These are phyloP conservation scores for Phymatotrichopsis omnivora DNA, from an alignment of 2,329 filamentous ascomycete species.

Conservation along the genomic window DNA sequence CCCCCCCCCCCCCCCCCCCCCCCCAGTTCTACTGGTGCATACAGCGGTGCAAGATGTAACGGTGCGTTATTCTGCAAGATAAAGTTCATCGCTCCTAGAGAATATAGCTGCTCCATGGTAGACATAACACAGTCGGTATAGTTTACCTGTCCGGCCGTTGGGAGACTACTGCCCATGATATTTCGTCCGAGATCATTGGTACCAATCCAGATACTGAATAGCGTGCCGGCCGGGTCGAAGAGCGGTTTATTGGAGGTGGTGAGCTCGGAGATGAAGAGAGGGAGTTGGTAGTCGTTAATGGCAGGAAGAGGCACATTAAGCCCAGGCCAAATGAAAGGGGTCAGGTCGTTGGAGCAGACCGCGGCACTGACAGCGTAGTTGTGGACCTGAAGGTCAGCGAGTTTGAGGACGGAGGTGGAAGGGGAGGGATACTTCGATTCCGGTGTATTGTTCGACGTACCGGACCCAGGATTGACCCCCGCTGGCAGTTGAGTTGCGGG, in stretches of 20 bases:
- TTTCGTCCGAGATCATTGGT: conserved; percentile 64
- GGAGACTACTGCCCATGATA: conserved; percentile 54
- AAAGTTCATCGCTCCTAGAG: conserved; percentile 57
- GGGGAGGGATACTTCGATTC: conserved; percentile 46
- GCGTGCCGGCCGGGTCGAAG: conserved; percentile 56
- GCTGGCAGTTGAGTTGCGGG: conserved; percentile 46
- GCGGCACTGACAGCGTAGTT: conserved; percentile 67
- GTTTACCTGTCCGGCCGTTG: conserved; percentile 50
- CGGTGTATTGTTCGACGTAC: conserved; percentile 51
- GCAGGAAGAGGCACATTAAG: conserved; percentile 47
- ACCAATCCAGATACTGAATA: conserved; percentile 70
- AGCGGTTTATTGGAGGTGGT: no score
- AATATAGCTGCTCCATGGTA: conserved; percentile 53
- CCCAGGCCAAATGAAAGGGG: conserved; percentile 44
- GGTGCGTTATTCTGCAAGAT: conserved; percentile 61
- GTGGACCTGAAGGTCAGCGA: conserved; percentile 40
- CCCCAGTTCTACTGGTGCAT: conserved; percentile 41
- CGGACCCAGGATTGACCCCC: conserved; percentile 62
- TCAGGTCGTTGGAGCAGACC: conserved; percentile 59
- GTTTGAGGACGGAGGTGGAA: no score
- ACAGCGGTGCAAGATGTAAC: conserved; percentile 57
- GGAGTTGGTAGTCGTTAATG: conserved; percentile 51
- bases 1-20: conserved; percentile 37
- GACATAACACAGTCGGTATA: conserved; percentile 60
- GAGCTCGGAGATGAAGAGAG: conserved; percentile 47